These are phyloP conservation scores for Hirsutella minnesotensis DNA, from an alignment of 2,329 filamentous ascomycete species.

Conservation along the genomic window DNA sequence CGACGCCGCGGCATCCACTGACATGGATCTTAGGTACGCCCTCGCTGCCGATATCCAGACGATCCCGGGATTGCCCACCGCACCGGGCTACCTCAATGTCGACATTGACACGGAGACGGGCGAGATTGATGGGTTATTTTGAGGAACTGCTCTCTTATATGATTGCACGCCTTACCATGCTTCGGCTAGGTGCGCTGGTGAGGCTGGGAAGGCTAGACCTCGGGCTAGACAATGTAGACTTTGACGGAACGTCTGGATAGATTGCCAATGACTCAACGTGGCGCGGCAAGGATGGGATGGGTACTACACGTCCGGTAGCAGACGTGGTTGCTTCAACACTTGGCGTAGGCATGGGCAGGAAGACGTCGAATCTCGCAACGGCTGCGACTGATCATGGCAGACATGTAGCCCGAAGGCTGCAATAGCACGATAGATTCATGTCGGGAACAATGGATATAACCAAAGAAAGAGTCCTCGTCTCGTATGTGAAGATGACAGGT, in stretches of 20 bases:
- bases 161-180: neutral
- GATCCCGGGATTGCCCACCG: slow-evolving; percentile 88
- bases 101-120: slow-evolving; percentile 75
- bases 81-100: slow-evolving; percentile 90
- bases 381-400: no score
- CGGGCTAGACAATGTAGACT: neutral
- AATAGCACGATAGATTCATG: no score
- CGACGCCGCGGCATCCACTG: slow-evolving; percentile 14
- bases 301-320: neutral
- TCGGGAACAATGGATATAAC: no score
- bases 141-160: slow-evolving; percentile 17
- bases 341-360: no score
- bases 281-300: neutral
- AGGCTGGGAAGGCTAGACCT: neutral
- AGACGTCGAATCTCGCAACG: no score
- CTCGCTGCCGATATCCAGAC: slow-evolving; percentile 97
- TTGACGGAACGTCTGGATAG: neutral
- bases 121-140: slow-evolving; percentile 84
- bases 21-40: slow-evolving; percentile 52
- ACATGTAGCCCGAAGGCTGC: no score
- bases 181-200: no score
- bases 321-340: slow-evolving; percentile 11
- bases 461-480: no score
- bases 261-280: neutral
- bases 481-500: no score